Conservation (phyloP, 31 red algal species). For the Asparagopsis taxiformis region DNA sequence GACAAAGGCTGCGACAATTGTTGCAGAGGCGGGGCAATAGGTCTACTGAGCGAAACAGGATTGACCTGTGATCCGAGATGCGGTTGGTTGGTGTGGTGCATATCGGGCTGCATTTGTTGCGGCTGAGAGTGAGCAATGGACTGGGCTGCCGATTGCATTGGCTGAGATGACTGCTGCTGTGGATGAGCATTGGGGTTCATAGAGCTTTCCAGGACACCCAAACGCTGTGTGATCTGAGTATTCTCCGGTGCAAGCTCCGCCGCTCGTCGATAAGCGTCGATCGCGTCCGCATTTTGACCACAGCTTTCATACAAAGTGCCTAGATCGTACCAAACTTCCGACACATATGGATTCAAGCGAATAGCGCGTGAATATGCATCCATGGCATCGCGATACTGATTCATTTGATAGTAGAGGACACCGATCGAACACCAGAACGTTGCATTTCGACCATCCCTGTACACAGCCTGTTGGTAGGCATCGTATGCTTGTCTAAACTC, state of each 20-base stretch:
- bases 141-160: neutral
- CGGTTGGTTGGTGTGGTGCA: constrained; percentile 21
- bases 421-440: constrained; percentile 98
- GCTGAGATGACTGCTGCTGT: constrained; percentile 31
- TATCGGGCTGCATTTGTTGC: constrained; percentile 43
- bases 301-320: constrained; percentile 94
- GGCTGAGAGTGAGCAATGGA: constrained; percentile 6
- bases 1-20: constrained; percentile 3
- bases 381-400: constrained; percentile 91
- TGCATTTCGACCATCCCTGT: constrained; percentile 72
- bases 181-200: constrained; percentile 28
- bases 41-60: neutral
- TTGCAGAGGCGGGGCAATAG: constrained; percentile 10
- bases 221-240: constrained; percentile 52
- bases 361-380: constrained; percentile 95
- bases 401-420: constrained; percentile 95
- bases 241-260: constrained; percentile 79
- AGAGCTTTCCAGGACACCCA: constrained; percentile 47
- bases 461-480: constrained; percentile 92
- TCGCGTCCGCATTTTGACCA: constrained; percentile 70
- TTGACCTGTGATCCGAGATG: constrained; percentile 21
- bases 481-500: constrained; percentile 83
- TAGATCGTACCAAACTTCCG: constrained; percentile 95
- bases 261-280: constrained; percentile 87
- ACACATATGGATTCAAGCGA: constrained; percentile 85